A percentile compares a stretch with the other conserved stretches of the same genome.
These are phyloP conservation scores for Chrysanthemum lavandulifolium DNA, from an alignment of 129 eudicot genomes.

Conservation along the genomic window DNA sequence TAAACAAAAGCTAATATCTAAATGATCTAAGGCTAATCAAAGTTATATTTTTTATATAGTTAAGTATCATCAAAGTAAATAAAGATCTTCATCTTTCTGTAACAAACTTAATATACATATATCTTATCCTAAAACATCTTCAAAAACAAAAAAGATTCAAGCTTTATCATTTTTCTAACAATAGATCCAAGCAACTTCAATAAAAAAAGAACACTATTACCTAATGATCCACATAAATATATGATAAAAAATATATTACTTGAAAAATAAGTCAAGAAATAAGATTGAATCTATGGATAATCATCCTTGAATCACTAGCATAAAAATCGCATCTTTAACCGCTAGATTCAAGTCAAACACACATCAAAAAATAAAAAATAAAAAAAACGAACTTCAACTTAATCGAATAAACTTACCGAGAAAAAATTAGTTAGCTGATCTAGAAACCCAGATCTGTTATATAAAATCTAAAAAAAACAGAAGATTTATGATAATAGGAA, in stretches of 20 bases:
- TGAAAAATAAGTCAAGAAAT: not conserved
- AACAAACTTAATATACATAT: too few species aligned
- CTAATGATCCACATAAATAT: not conserved
- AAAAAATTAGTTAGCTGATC: not conserved
- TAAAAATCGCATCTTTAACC: constrained; percentile 22
- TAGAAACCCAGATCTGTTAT: not conserved
- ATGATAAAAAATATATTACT: not conserved
- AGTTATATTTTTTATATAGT: not conserved
- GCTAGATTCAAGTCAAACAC: constrained; percentile 33
- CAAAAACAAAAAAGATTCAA: not conserved
- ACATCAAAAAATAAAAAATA: not conserved
- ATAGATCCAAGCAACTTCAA: not conserved
- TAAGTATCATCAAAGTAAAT: not conserved
- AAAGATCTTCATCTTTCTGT: not conserved
- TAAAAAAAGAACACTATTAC: not conserved
- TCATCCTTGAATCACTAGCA: not conserved
- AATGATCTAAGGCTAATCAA: not conserved
- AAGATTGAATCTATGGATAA: constrained; percentile 17
- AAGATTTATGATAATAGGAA: constrained; percentile 25
- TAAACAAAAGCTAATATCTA: not conserved
- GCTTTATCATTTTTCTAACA: not conserved
- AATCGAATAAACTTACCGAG: constrained; percentile 22
- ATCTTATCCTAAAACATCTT: not conserved
- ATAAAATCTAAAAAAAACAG: not conserved
- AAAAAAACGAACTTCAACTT: too few species aligned